phyloP scores from a whole-genome alignment of 805 yeast species.

The Hermanozyma aechmeae region DNA sequence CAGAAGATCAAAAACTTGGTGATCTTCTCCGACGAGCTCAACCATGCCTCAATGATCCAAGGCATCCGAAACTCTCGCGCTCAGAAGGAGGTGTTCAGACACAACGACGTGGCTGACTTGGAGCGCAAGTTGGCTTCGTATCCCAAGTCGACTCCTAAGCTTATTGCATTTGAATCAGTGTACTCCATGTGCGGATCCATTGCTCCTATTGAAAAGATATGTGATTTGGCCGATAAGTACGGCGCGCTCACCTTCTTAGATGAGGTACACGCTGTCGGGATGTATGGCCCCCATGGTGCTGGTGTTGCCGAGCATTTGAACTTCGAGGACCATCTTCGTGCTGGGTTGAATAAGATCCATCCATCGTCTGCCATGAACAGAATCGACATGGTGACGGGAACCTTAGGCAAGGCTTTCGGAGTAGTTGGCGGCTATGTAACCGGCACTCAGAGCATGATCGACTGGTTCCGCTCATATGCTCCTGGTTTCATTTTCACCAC shows the following conservation, averaged over 20 bases:
- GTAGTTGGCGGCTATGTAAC: conserved; percentile 98
- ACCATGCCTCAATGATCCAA: conserved; percentile 97
- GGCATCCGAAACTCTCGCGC: conserved; percentile 90
- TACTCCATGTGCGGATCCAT: conserved; percentile 98
- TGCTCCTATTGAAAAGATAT: conserved; percentile 84
- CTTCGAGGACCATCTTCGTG: conserved; percentile 68
- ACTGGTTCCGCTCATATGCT: conserved; percentile 93
- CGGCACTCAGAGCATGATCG: conserved; percentile 72
- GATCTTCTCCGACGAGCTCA: conserved; percentile 83
- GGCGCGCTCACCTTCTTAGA: conserved; percentile 96
- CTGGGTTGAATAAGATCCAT: conserved; percentile 43
- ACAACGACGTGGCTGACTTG: conserved; percentile 77
- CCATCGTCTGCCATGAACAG: conserved; percentile 65
- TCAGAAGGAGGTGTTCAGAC: conserved; percentile 82
- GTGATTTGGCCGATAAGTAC: conserved; percentile 94
- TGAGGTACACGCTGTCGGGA: conserved; percentile 98
- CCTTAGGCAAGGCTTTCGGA: conserved; percentile 95
- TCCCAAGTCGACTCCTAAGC: conserved; percentile 84
- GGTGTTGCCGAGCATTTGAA: conserved; percentile 98
- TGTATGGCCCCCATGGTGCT: conserved; percentile 99
- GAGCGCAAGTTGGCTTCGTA: conserved; percentile 70
- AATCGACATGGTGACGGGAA: conserved; percentile 94
- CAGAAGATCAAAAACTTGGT: conserved; percentile 84
- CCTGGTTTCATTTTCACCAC: conserved; percentile 98
- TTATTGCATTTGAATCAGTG: conserved; percentile 94